phyloP scores from a whole-genome alignment of 768 basidiomycete genomes.

The Russula vinacea region DNA sequence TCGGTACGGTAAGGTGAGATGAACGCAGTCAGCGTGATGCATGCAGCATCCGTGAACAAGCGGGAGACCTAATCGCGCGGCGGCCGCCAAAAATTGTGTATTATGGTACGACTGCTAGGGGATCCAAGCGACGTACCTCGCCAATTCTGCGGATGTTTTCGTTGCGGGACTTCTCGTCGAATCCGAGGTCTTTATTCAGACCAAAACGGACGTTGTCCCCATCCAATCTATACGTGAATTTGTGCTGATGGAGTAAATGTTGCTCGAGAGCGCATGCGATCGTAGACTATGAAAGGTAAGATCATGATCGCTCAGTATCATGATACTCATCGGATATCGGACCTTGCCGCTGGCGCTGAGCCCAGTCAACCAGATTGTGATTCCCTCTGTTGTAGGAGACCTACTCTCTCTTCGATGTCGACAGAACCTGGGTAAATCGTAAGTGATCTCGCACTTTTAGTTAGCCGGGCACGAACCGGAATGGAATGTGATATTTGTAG shows the following conservation, averaged over 20 bases:
- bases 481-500: conserved; percentile 44
- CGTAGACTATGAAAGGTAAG: conserved; percentile 63
- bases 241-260: conserved; percentile 81
- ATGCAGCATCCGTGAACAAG: conserved; percentile 85
- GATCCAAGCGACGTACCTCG: conserved; percentile 56
- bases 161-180: conserved; percentile 85
- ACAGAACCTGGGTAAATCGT: conserved; percentile 19
- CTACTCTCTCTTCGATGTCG: conserved; percentile 18
- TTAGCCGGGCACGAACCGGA: conserved; percentile 14
- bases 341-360: conserved; percentile 95
- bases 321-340: conserved; percentile 21
- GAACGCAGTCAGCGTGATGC: conserved; percentile 89
- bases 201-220: conserved; percentile 97
- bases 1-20: conserved; percentile 97
- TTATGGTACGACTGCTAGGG: not conserved
- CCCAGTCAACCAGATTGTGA: conserved; percentile 79
- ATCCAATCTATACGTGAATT: conserved; percentile 88
- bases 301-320: not conserved
- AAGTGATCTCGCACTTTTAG: conserved; percentile 4
- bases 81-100: not conserved
- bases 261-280: conserved; percentile 97
- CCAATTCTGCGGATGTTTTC: conserved; percentile 97
- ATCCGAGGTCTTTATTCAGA: conserved; percentile 94
- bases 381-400: conserved; percentile 15
- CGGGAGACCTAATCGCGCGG: conserved; percentile 72